Base-by-base conservation (phyloP, 495 filamentous ascomycete species). In the Xylaria nigripes region DNA sequence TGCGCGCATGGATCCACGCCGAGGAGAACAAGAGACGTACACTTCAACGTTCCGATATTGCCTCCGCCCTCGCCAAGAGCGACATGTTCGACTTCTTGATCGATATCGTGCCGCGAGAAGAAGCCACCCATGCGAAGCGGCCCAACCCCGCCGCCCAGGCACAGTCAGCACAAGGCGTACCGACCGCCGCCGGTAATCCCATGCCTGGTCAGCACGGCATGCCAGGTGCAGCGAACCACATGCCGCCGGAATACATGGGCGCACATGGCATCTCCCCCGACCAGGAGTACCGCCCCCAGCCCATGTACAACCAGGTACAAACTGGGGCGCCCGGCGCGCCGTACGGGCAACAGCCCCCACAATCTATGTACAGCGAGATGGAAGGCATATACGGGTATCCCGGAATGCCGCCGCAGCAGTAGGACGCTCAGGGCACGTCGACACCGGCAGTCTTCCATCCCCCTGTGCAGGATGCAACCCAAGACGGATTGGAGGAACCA, bases 71-170 rank as follows among this genome's bases (percentile, higher is more conserved):
- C 27, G 86, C 90, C 52, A 97, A 97, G 72, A 95, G 89, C 32
- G 93, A 98, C 70, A 97, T 98, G 93, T 98, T 98, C 71, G 93
- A 98, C 74, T 98, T 98, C 72, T 77, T 98, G 50, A 98, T 98
- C 68, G 93, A 98, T 70, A 98, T 98, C 54, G 93, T 98, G 7
- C 93, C 93, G 5, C 83, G 93, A 34, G 93, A 98, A 68, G 93
- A 98, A 64, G 90, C 93, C 18, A 77, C 84, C 45, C 89, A 96
- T 69, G 78, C 85, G 32, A 95, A 95, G 74, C 79, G 89, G 48
- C 56, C 66, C 36, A 83, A 83, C 61, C 75, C 81, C 49, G 74
- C 74, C 43, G 66, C 73, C 13, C 73, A 71, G 38, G 65, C 74
- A 38, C 81, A 74, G 48, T 51, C 61, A 19, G 44, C 61, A 3